A percentile compares a stretch with the other conserved stretches of the same genome.
Evolutionary conservation across 768 basidiomycete species (phyloP).

Genomic region (Amanita molliuscula): DNA sequence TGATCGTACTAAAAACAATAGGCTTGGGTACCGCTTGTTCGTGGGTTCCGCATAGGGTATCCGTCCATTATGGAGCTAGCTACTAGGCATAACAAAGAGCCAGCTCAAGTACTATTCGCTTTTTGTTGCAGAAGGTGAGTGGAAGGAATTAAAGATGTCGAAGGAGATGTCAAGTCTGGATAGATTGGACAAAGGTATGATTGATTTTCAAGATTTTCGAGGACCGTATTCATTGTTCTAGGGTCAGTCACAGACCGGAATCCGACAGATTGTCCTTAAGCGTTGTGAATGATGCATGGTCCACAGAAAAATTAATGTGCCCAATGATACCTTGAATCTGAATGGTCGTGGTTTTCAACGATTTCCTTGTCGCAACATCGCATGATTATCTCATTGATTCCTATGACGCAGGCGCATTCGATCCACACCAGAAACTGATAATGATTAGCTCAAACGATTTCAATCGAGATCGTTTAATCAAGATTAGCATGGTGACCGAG

Average conservation of each 20-base stretch:
- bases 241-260: conserved; percentile 36
- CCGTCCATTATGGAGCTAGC: conserved; percentile 42
- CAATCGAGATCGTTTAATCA: conserved; percentile 2
- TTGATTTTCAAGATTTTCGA: neutral
- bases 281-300: neutral
- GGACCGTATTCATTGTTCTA: conserved; percentile 28
- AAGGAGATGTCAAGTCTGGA: conserved; percentile 36
- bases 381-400: neutral
- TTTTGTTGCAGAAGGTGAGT: conserved; percentile 65
- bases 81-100: conserved; percentile 42
- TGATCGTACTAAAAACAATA: conserved; percentile 13
- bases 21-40: conserved; percentile 69
- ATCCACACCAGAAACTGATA: neutral
- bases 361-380: neutral
- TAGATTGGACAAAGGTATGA: conserved; percentile 25
- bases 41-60: conserved; percentile 55
- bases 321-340: neutral
- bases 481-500: neutral
- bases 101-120: conserved; percentile 57
- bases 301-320: neutral
- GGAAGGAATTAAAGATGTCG: neutral
- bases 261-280: conserved; percentile 14
- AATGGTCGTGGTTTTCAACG: neutral
- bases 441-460: neutral
- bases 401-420: neutral